These are phyloP conservation scores for Funneliformis geosporum DNA, from an alignment of 192 early-diverging fungal species.

Conservation along the genomic window DNA sequence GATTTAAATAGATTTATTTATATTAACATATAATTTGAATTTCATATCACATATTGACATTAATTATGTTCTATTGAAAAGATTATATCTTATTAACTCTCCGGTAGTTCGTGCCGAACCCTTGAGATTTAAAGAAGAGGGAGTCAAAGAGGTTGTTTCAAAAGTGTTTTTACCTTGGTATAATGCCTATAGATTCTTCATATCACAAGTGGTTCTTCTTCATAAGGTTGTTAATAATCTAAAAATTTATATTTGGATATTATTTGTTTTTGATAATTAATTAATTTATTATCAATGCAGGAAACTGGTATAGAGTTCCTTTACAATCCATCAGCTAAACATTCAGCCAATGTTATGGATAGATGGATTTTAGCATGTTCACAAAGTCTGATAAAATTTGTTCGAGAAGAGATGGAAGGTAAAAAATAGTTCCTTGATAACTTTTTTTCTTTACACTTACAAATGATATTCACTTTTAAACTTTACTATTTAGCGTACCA, in stretches of 20 bases:
- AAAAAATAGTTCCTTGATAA: neutral
- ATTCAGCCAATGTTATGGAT: conserved; percentile 94
- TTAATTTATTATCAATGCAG: neutral
- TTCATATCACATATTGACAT: neutral
- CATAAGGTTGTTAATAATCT: conserved; percentile 74
- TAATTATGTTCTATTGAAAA: conserved; percentile 7
- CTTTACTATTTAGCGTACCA: conserved; percentile 63
- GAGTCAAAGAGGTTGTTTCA: conserved; percentile 92
- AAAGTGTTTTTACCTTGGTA: conserved; percentile 98
- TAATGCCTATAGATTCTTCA: conserved; percentile 98
- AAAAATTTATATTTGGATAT: neutral
- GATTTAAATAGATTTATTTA: neutral
- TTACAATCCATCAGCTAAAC: conserved; percentile 72
- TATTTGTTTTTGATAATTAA: neutral
- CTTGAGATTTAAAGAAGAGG: conserved; percentile 94
- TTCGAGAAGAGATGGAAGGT: conserved; percentile 86
- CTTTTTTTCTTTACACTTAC: too few relatives aligned
- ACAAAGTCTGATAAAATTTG: conserved; percentile 92
- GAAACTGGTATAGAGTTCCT: conserved; percentile 57
- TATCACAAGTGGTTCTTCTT: conserved; percentile 82
- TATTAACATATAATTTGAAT: neutral
- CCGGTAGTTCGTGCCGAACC: conserved; percentile 96
- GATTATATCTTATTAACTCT: conserved; percentile 96
- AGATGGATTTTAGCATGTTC: conserved; percentile 95
- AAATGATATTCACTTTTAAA: neutral